Evolutionary conservation across 1,139 yeast genomes (phyloP).

Genomic region (Blastobotrys ciferrii): DNA sequence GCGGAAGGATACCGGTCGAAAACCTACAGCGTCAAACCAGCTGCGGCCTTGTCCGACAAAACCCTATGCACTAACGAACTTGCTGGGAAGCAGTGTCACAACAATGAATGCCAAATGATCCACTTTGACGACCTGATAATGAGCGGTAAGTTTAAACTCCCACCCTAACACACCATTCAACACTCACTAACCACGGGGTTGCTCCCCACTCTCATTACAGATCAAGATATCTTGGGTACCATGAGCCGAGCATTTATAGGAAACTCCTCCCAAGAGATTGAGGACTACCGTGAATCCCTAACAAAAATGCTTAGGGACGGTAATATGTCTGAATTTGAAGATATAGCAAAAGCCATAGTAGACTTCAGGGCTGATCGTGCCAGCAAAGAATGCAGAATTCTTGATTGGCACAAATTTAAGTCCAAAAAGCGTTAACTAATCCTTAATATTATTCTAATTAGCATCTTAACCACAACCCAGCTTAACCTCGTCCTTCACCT

Average conservation of each 20-base stretch:
- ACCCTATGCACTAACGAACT: conserved; percentile 32
- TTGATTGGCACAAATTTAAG: conserved; percentile 26
- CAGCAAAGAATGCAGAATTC: conserved; percentile 14
- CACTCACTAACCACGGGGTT: background rate
- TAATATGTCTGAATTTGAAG: conserved; percentile 16
- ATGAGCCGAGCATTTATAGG: conserved; percentile 29
- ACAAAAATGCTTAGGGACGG: conserved; percentile 9
- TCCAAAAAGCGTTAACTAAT: conserved; percentile 1
- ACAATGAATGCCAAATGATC: conserved; percentile 27
- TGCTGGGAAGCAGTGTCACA: conserved; percentile 27
- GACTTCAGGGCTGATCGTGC: conserved; percentile 11
- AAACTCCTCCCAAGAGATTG: conserved; percentile 24
- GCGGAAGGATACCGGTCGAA: conserved; percentile 28
- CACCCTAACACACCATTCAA: too few species aligned
- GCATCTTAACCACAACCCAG: background rate
- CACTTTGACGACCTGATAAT: conserved; percentile 32
- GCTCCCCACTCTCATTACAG: conserved; percentile 15
- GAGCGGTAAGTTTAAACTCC: conserved; percentile 23
- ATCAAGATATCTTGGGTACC: conserved; percentile 22
- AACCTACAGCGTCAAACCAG: conserved; percentile 31
- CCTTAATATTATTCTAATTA: background rate
- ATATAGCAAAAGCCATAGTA: conserved; percentile 16
- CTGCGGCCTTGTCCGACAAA: conserved; percentile 16
- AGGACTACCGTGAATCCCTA: conserved; percentile 24
- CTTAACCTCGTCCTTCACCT: too few species aligned